Base-by-base conservation (phyloP, 2,329 filamentous ascomycete species). In the Phialophora chinensis region DNA sequence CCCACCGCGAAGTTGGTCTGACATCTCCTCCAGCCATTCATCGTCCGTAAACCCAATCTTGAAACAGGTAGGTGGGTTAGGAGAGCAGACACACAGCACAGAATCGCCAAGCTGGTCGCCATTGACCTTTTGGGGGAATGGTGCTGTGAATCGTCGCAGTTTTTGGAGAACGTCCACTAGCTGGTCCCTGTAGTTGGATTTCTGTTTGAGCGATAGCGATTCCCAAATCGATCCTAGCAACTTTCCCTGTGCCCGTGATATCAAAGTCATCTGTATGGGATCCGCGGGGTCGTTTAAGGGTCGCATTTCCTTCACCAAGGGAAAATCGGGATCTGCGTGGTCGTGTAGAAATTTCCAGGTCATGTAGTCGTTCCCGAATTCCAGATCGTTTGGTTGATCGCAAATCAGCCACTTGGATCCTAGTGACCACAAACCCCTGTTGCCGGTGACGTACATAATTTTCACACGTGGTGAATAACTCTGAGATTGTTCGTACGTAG, bases 11-110 rank as follows among this genome's bases (percentile, higher is more conserved):
- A 65, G 7, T 4, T 60, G 44, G 14, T 12, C 44, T 11, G 25
- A 20, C 7, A 65, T 17, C 25, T 49, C 31, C 12, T 65, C 56
- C 17, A 65, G 25, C 62, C 62, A 65, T 38, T 65, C 56, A n/a
- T 60, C 62, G 20, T 11, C 38, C 7, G 27, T 55, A 35, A 25
- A 60, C 25, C 11, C 17, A 17, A 65, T 55, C 25, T 60, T 52
- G 25, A 60, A 38, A 62, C 63, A 66, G 20, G 10, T 57, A 10
- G 25, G 25, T 5, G 50, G 17, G 8, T 17, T 38, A 8, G 8
- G 8, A 29, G 23, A 11, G 20, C 58, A 62, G 7, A 23, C 8
- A 25, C 12, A 20, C 8, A 57, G 5, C 5, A 66, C 35, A 31
- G 3, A 4, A 35, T 66, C 54, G 27, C 55, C 38, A n/a, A 63